Evolutionary conservation across 441 rosid genomes (phyloP).

Genomic region (Adansonia gregorii): DNA sequence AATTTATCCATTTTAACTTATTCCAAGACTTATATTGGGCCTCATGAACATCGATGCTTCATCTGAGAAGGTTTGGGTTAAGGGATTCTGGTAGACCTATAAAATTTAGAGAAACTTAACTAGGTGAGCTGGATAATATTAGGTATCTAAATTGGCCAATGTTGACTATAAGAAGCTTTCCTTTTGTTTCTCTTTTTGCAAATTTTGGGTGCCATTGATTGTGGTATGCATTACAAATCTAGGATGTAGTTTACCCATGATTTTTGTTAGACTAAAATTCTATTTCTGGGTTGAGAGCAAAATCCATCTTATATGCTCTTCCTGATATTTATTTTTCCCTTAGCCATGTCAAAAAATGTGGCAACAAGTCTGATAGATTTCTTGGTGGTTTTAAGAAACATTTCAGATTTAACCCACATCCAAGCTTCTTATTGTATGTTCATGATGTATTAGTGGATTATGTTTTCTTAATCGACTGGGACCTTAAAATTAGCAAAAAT

Average conservation of each 20-base stretch:
- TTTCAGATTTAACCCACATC: neutral
- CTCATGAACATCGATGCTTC: too few relatives aligned
- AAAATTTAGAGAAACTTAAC: too few relatives aligned
- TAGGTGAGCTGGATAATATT: too few relatives aligned
- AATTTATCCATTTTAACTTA: too few relatives aligned
- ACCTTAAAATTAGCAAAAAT: neutral
- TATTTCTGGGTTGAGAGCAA: neutral
- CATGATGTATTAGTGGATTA: slow-evolving; percentile 6
- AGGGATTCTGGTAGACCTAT: too few relatives aligned
- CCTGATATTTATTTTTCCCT: neutral
- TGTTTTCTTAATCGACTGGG: neutral
- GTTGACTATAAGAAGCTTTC: slow-evolving; percentile 67
- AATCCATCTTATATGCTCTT: neutral
- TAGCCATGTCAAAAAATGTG: neutral
- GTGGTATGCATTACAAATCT: slow-evolving; percentile 12
- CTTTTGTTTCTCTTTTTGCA: slow-evolving; percentile 19
- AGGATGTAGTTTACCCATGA: neutral
- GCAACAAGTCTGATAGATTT: neutral
- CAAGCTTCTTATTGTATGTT: neutral
- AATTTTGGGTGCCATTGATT: neutral
- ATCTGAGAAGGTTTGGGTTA: too few relatives aligned
- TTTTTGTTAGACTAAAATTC: neutral
- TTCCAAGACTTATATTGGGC: too few relatives aligned
- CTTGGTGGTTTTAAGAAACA: neutral
- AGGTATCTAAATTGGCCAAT: slow-evolving; percentile 47